Evolutionary conservation across 768 basidiomycete species (phyloP), one percentile per base, ranked within the genome.

Genomic region (Tulasnella calospora): DNA sequence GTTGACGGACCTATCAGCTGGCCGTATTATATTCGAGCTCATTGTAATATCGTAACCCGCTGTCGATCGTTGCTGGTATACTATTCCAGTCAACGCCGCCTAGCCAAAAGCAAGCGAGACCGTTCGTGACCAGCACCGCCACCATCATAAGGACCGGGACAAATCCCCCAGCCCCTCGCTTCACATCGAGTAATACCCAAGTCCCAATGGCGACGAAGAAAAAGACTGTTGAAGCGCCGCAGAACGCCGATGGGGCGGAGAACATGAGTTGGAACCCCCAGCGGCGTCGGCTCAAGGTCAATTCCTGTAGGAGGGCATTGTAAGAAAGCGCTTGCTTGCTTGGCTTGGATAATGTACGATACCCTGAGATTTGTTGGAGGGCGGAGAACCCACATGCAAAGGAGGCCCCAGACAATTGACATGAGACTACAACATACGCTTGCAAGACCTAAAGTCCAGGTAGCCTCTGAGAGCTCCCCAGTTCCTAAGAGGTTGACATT

Each of bases 401-500:
- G 73, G 8, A 74, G 73, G 17, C 73, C 73, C 33, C 41, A 74
- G 33, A 74, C 51, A 7, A 74, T 74, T 13, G 73, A 74, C 73
- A 74, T 74, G 73, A 74, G 73, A 44, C 73, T 74, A n/a, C 44
- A 44, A n/a, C 73, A 74, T 21, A 74, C 51, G 73, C 44, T 46
- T 4, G 73, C 73, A 17, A 74, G n/a, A 30, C 41, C 44, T 12
- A 51, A 33, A 35, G 38, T 74, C 33, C 51, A 33, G 3, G 73
- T 74, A 19, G 51, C 33, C 30, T 51, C 44, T 21, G 41, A 51
- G 17, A 74, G 44, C 44, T 44, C n/a, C 23, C 73, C 73, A 17
- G 73, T 74, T n/a, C 44, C 41, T 30, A 74, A 30, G 12, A 74
- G 41, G 19, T 74, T 74, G 40, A 74, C 73, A 35, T 51, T 74